Base-by-base conservation (phyloP, 2,329 filamentous ascomycete genomes). In the Phoma herbarum region DNA sequence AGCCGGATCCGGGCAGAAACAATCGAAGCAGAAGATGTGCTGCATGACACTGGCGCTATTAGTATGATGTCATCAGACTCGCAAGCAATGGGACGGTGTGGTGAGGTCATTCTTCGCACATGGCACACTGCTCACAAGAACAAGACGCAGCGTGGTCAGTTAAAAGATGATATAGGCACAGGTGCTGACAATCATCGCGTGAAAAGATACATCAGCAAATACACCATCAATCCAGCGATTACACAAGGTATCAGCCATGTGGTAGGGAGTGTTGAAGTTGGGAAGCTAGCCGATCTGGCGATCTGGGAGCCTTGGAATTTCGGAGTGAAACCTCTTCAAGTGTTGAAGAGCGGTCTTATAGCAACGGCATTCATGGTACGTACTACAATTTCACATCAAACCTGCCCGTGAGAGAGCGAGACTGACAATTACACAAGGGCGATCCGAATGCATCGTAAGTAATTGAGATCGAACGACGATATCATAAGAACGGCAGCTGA, bases 111-210 rank as follows among this genome's bases (percentile, higher is more conserved):
- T 60, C 83, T 96, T 23, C 87, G 94, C 14, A 97, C 94, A 0
- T 98, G 94, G 94, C 93, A 97, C 78, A 98, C 94, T 2, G 94
- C 94, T 0, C 92, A 97, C 80, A 97, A 97, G 85, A 98, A 98
- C 76, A 97, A 96, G 79, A 75, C 88, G 18, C 93, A 97, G 79
- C 86, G 93, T 9, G 94, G 94, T 0, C 72, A 78, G 1, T 79
- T 98, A 26, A 81, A 85, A 6, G 91, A 96, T 80, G 94, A 98
- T 69, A 83, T 89, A 63, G 91, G 85, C 20, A 89, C 90, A 0
- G 89, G 83, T 11, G 92, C 90, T 0, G 94, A 98, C 74, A 98
- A 98, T 77, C 93, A 92, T 80, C 83, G 94, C 37, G 94, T 96
- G 8, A 97, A 96, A 81, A 81, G 94, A 25, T 98, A 98, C 75